Conservation (phyloP, 176 grass and related monocot species). For the Oryza longistaminata region DNA sequence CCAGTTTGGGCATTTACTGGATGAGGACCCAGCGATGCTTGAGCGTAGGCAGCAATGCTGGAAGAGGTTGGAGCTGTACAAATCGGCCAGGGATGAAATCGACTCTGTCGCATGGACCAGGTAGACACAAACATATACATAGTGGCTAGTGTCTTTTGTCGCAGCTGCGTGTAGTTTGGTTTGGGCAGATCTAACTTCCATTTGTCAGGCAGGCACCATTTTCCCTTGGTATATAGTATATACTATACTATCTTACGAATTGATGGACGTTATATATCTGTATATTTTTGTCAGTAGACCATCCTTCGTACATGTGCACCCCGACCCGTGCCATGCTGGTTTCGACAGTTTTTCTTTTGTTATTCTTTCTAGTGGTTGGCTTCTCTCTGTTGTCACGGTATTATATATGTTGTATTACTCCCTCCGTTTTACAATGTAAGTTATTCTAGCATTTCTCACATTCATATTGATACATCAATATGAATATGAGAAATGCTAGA, state of each 20-base stretch:
- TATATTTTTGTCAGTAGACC: too few species aligned
- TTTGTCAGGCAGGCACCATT: background rate
- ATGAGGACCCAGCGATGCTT: constrained; percentile 74
- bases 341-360: background rate
- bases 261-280: background rate
- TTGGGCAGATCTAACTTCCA: background rate
- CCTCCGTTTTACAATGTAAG: too few species aligned
- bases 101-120: constrained; percentile 58
- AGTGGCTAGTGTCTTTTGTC: too few species aligned
- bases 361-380: background rate
- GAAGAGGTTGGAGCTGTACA: constrained; percentile 74
- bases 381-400: too few species aligned
- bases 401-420: too few species aligned
- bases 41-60: constrained; percentile 53
- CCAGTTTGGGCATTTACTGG: constrained; percentile 56
- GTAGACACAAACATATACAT: background rate
- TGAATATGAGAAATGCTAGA: too few species aligned
- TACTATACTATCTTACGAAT: background rate
- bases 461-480: too few species aligned
- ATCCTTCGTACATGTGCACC: too few species aligned
- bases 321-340: background rate
- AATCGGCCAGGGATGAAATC: constrained; percentile 61
- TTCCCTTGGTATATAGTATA: background rate
- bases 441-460: too few species aligned
- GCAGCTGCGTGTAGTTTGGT: background rate